Conservation (phyloP, 169 alveolate species). For the Toxoplasma gondii region DNA sequence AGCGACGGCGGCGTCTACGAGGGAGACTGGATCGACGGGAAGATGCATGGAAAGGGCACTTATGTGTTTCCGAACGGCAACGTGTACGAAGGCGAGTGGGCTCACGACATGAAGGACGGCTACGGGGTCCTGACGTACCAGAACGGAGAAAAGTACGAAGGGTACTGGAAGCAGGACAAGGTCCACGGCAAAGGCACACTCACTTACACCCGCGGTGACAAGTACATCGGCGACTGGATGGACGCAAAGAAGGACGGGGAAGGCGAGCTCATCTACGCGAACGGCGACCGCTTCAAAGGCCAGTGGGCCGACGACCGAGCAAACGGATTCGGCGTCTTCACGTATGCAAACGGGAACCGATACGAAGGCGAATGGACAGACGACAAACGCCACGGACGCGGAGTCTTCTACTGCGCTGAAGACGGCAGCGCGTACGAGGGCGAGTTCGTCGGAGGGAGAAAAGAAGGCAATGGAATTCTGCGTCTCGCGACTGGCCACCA, state of each 20-base stretch:
- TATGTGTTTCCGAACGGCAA: constrained; percentile 91
- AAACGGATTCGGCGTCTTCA: constrained; percentile 92
- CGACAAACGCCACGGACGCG: constrained; percentile 91
- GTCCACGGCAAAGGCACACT: constrained; percentile 94
- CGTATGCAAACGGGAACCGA: constrained; percentile 91
- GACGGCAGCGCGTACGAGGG: constrained; percentile 90
- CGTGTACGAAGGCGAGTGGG: constrained; percentile 96
- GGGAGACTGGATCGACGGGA: constrained; percentile 96
- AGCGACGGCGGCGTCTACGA: constrained; percentile 94
- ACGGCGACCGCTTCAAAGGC: constrained; percentile 89
- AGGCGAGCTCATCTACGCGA: constrained; percentile 93
- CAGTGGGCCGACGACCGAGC: constrained; percentile 96
- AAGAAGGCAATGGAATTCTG: constrained; percentile 87
- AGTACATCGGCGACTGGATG: constrained; percentile 95
- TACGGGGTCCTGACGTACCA: constrained; percentile 88
- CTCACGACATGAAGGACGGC: constrained; percentile 92
- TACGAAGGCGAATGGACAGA: constrained; percentile 92
- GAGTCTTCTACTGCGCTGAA: constrained; percentile 89
- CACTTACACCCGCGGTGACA: constrained; percentile 86
- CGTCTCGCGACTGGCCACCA: constrained; percentile 70
- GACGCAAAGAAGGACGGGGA: constrained; percentile 93
- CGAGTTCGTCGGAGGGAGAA: constrained; percentile 86
- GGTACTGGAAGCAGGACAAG: constrained; percentile 93
- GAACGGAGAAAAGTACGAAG: constrained; percentile 93
- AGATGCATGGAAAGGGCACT: constrained; percentile 94